These are phyloP conservation scores for Agrocybe pediades DNA, from an alignment of 768 basidiomycete genomes.

Conservation along the genomic window DNA sequence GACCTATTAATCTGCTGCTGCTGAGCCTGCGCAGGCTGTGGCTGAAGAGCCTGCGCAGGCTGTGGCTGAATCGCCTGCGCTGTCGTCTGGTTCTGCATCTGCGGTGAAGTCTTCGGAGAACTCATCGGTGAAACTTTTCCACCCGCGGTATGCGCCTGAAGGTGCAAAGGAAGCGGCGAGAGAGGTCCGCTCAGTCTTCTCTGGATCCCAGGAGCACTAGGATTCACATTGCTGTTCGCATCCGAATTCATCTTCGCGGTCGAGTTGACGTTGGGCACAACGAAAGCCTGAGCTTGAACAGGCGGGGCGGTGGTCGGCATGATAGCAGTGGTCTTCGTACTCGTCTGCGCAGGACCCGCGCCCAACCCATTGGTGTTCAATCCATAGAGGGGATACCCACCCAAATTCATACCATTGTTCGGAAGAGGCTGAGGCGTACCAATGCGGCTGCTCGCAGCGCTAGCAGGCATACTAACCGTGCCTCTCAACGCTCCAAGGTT, in stretches of 20 bases:
- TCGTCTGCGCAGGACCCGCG: not conserved
- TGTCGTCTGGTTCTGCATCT: too few species aligned
- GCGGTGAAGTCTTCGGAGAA: constrained; percentile 12
- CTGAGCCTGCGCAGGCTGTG: constrained; percentile 22
- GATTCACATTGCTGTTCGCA: not conserved
- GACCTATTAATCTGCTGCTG: constrained; percentile 3
- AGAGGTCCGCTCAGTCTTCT: not conserved
- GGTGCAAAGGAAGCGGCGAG: not conserved
- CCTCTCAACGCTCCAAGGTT: constrained; percentile 29
- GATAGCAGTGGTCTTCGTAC: constrained; percentile 20
- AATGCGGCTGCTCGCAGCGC: constrained; percentile 29
- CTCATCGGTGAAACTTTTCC: not conserved
- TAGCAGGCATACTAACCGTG: constrained; percentile 29
- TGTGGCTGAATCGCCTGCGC: too few species aligned
- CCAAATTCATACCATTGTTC: not conserved
- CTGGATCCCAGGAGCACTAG: not conserved
- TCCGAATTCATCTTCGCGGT: not conserved
- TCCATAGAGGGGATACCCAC: constrained; percentile 1
- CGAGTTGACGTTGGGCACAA: constrained; percentile 5
- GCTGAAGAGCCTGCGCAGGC: constrained; percentile 27
- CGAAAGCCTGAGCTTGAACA: constrained; percentile 18
- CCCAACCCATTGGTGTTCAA: not conserved
- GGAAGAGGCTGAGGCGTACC: constrained; percentile 34
- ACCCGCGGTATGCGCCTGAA: not conserved
- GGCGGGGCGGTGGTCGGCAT: constrained; percentile 16